These are phyloP conservation scores for Zizania palustris DNA, from an alignment of 202 grass and related monocot species.

Conservation along the genomic window DNA sequence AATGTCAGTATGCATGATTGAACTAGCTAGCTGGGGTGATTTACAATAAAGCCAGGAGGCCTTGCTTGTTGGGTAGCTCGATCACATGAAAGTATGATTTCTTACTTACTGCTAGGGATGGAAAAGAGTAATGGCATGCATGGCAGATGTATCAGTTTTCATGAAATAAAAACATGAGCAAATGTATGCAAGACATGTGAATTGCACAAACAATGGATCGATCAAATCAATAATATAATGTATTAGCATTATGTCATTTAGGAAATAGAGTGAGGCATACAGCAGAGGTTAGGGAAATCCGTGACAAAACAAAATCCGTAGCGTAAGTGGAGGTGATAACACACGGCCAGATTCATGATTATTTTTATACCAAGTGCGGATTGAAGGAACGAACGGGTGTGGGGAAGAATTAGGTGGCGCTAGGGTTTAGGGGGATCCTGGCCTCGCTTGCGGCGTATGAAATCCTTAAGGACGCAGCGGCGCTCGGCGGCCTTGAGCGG, in stretches of 20 bases:
- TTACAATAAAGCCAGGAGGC: too few relatives aligned
- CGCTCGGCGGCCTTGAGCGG: conserved; percentile 45
- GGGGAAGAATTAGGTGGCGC: not conserved
- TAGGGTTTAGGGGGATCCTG: conserved; percentile 28
- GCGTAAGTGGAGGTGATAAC: not conserved
- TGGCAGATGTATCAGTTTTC: too few relatives aligned
- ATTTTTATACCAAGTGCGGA: too few relatives aligned
- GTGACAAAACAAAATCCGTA: too few relatives aligned
- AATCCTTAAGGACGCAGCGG: conserved; percentile 44
- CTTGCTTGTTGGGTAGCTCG: not conserved
- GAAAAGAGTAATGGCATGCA: too few relatives aligned
- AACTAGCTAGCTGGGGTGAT: too few relatives aligned
- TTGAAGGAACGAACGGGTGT: not conserved
- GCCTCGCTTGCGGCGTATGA: conserved; percentile 47
- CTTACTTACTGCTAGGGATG: too few relatives aligned
- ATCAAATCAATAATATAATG: not conserved
- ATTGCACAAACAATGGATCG: not conserved
- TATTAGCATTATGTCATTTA: not conserved
- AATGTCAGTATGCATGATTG: too few relatives aligned
- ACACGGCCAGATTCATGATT: not conserved
- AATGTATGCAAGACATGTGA: not conserved
- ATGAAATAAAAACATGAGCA: not conserved
- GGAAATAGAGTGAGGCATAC: not conserved
- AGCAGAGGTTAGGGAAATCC: not conserved
- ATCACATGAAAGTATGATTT: not conserved